phyloP scores from a whole-genome alignment of 345 rosid genomes.

The Rubroshorea leprosula region DNA sequence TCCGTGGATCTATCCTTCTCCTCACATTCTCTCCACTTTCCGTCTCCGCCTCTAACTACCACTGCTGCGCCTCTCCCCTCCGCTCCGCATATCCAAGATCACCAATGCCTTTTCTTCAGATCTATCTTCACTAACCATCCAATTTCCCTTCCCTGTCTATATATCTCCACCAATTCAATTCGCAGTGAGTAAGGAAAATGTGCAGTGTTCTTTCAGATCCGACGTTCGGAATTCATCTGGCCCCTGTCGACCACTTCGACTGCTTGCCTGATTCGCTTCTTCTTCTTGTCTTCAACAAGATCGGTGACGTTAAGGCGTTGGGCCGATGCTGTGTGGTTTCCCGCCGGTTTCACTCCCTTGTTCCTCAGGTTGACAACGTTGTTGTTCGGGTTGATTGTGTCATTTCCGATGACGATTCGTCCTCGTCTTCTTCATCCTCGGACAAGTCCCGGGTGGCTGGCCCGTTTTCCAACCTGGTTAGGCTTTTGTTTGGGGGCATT shows the following conservation, averaged over 20 bases:
- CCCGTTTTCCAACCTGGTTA: slow-evolving; percentile 43
- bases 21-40: neutral
- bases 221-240: slow-evolving; percentile 44
- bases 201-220: slow-evolving; percentile 41
- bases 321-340: slow-evolving; percentile 94
- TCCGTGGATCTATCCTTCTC: slow-evolving; percentile 23
- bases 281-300: slow-evolving; percentile 66
- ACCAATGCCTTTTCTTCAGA: neutral
- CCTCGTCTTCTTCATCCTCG: slow-evolving; percentile 33
- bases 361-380: slow-evolving; percentile 79
- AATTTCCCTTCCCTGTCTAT: neutral
- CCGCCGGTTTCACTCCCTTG: slow-evolving; percentile 64
- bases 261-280: slow-evolving; percentile 73
- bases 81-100: neutral
- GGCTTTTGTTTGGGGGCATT: slow-evolving; percentile 54
- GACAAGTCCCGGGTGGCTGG: slow-evolving; percentile 46
- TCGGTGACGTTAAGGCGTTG: slow-evolving; percentile 87
- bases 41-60: neutral
- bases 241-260: slow-evolving; percentile 78
- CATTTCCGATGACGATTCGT: slow-evolving; percentile 74
- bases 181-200: slow-evolving; percentile 1
- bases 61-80: neutral
- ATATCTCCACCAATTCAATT: neutral
- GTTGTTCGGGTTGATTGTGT: slow-evolving; percentile 88
- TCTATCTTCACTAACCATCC: neutral